phyloP scores from a whole-genome alignment of 768 basidiomycete genomes.

The Dentipellis sp. region DNA sequence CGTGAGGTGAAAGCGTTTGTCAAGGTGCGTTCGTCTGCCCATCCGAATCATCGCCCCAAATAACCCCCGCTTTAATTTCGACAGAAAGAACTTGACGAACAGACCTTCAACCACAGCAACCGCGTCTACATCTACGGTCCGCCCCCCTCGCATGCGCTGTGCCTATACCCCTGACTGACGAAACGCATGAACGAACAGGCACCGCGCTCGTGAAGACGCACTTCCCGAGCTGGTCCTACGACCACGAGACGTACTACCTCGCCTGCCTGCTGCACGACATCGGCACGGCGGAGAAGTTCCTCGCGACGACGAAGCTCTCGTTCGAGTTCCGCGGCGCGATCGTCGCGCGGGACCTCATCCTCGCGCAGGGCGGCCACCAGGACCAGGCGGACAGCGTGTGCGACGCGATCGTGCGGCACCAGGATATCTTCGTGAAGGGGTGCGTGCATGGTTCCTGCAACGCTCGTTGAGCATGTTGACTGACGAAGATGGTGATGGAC shows the following conservation, averaged over 20 bases:
- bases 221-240: conserved; percentile 38
- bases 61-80: not conserved
- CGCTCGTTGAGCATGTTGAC: not conserved
- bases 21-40: conserved; percentile 17
- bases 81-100: conserved; percentile 33
- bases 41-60: too few relatives aligned
- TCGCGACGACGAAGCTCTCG: conserved; percentile 43
- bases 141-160: not conserved
- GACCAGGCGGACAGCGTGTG: conserved; percentile 45
- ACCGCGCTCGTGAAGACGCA: conserved; percentile 36
- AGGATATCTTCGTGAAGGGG: conserved; percentile 38
- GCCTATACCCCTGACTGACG: not conserved
- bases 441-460: conserved; percentile 9
- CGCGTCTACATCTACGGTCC: conserved; percentile 43
- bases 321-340: conserved; percentile 51
- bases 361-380: conserved; percentile 31
- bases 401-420: conserved; percentile 42
- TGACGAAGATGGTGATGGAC: conserved; percentile 5
- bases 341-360: conserved; percentile 38
- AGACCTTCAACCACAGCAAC: conserved; percentile 40
- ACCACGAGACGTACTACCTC: conserved; percentile 41
- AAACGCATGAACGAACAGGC: conserved; percentile 22
- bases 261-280: conserved; percentile 45
- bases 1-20: conserved; percentile 31
- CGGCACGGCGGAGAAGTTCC: conserved; percentile 37